These are phyloP conservation scores for Leucocoprinus birnbaumii DNA, from an alignment of 768 basidiomycete species.

Conservation along the genomic window DNA sequence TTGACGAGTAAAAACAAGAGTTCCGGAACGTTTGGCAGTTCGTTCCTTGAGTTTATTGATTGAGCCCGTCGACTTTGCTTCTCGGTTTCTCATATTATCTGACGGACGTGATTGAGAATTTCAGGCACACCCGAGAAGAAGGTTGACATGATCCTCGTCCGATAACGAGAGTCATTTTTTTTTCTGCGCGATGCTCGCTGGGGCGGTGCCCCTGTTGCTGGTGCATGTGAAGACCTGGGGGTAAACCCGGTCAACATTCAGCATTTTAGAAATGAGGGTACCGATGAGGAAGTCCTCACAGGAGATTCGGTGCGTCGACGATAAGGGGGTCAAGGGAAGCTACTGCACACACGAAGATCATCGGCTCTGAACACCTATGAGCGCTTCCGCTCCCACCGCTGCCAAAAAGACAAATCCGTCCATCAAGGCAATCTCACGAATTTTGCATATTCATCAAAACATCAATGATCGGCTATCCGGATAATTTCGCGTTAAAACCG, in stretches of 20 bases:
- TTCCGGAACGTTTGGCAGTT: conserved; percentile 1
- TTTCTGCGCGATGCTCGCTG: too few relatives aligned
- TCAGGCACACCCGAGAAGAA: neutral
- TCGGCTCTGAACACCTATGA: neutral
- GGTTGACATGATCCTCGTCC: too few relatives aligned
- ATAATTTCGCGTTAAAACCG: neutral
- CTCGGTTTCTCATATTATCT: too few relatives aligned
- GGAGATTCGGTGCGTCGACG: neutral
- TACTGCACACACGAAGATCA: neutral
- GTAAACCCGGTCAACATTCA: too few relatives aligned
- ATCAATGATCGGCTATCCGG: neutral
- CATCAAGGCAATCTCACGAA: neutral
- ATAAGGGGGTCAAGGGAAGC: too few relatives aligned
- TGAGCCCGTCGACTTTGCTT: too few relatives aligned
- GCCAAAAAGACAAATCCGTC: neutral
- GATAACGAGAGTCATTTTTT: too few relatives aligned
- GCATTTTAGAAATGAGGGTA: too few relatives aligned
- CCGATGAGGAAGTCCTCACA: too few relatives aligned
- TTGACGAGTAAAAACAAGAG: neutral
- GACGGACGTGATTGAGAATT: neutral
- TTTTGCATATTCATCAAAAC: neutral
- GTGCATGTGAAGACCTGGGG: too few relatives aligned
- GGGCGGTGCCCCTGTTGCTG: too few relatives aligned
- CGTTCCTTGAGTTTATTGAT: neutral
- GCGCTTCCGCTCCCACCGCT: neutral